Percentiles rank a stretch among this genome's conserved stretches.
These are phyloP conservation scores for Populus alba DNA, from an alignment of 345 rosid genomes.

Conservation along the genomic window DNA sequence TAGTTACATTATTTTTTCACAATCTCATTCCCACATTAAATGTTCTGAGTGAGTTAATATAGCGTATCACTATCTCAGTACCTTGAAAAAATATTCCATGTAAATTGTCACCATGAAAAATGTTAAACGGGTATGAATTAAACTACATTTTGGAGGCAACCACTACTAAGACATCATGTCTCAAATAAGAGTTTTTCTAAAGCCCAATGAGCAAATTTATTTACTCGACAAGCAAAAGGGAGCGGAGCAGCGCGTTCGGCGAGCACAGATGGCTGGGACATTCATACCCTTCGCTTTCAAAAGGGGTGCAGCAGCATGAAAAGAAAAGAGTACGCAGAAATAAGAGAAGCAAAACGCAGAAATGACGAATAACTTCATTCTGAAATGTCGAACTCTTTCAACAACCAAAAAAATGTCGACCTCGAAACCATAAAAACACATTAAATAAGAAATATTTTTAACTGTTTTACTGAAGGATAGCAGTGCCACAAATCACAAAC, in stretches of 20 bases:
- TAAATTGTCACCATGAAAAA: too few relatives aligned
- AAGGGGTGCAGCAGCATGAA: neutral
- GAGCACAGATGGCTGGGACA: neutral
- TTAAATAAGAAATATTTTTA: neutral
- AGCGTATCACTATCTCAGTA: too few relatives aligned
- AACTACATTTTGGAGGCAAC: too few relatives aligned
- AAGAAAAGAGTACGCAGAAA: neutral
- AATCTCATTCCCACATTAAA: too few relatives aligned
- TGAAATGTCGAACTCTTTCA: neutral
- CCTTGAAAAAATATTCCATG: too few relatives aligned
- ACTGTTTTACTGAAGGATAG: neutral
- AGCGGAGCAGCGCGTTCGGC: neutral
- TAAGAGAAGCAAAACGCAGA: neutral
- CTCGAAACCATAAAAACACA: neutral
- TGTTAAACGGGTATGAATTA: too few relatives aligned
- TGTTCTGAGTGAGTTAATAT: too few relatives aligned
- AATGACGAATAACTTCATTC: neutral
- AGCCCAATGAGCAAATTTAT: neutral
- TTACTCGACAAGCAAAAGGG: neutral
- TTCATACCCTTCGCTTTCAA: neutral
- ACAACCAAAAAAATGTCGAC: neutral
- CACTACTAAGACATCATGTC: too few relatives aligned
- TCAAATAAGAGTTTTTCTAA: too few relatives aligned
- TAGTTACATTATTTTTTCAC: too few relatives aligned
- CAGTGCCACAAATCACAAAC: constrained; percentile 1